Conservation (phyloP, 2,329 filamentous ascomycete genomes). For the Zalaria sp. region DNA sequence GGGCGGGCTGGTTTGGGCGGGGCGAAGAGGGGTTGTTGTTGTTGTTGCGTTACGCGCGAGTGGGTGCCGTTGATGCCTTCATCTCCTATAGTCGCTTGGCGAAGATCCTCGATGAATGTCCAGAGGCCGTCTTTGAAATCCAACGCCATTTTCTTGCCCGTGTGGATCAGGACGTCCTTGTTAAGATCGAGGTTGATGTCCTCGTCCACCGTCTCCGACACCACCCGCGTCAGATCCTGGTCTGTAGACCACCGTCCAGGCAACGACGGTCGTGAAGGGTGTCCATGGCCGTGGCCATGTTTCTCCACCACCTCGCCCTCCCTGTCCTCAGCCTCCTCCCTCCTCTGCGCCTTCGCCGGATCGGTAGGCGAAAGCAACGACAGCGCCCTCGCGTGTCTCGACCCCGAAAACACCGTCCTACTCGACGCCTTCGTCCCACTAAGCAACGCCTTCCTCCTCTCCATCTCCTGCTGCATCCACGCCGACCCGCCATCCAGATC, state of each 20-base stretch:
- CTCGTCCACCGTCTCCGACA: constrained; percentile 20
- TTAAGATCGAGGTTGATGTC: constrained; percentile 15
- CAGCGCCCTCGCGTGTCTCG: constrained; percentile 49
- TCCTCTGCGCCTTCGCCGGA: background rate
- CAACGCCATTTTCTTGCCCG: constrained; percentile 65
- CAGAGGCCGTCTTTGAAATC: constrained; percentile 82
- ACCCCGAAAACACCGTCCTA: constrained; percentile 48
- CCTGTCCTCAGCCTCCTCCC: background rate
- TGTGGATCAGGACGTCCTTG: constrained; percentile 39
- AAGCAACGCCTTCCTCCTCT: constrained; percentile 57
- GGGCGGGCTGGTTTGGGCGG: background rate
- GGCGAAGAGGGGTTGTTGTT: too few species aligned
- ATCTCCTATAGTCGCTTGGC: constrained; percentile 90
- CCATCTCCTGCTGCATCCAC: constrained; percentile 47
- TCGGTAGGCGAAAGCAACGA: constrained; percentile 64
- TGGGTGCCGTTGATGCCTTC: constrained; percentile 40
- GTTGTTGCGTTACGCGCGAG: background rate
- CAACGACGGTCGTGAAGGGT: constrained; percentile 1
- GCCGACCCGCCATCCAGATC: constrained; percentile 29
- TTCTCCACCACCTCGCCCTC: background rate
- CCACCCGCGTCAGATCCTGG: constrained; percentile 11
- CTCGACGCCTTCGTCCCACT: constrained; percentile 32
- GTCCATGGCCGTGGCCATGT: background rate
- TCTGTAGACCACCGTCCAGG: constrained; percentile 4
- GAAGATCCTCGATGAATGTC: constrained; percentile 90